Conservation (phyloP, 2,329 filamentous ascomycete genomes). For the Kalmusia sp. region DNA sequence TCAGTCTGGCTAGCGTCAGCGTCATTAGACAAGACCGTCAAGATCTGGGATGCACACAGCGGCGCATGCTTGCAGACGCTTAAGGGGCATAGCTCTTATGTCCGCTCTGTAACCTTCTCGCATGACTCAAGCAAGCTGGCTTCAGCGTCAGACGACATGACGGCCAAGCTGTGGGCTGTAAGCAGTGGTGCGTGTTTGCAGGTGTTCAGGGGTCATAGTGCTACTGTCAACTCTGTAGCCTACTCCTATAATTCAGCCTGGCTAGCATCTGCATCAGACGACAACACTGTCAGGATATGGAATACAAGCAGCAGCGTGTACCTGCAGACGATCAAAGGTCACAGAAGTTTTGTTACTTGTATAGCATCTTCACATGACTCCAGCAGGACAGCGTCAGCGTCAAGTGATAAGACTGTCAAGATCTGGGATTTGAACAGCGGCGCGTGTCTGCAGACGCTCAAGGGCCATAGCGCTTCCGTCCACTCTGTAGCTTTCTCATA, state of each 20-base stretch:
- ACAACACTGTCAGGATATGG: background rate
- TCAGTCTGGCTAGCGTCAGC: background rate
- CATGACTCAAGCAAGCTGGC: background rate
- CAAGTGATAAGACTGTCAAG: background rate
- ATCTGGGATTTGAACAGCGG: background rate
- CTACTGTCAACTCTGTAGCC: background rate
- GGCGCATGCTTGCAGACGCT: background rate
- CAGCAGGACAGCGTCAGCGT: background rate
- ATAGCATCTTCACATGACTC: background rate
- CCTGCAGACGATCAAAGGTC: background rate
- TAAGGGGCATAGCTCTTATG: background rate
- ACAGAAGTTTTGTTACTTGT: background rate
- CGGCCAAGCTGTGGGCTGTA: background rate
- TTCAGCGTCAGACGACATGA: background rate
- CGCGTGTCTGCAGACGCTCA: slow-evolving; percentile 17
- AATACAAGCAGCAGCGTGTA: background rate
- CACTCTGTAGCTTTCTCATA: slow-evolving; percentile 5
- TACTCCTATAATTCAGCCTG: background rate
- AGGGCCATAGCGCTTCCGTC: background rate
- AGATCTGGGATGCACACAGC: background rate
- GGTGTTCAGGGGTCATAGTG: background rate
- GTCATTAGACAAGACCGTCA: background rate
- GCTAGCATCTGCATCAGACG: background rate
- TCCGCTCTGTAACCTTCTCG: background rate
- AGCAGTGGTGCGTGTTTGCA: background rate